Evolutionary conservation across 805 yeast genomes (phyloP), one percentile per base, ranked within the genome.

Genomic region (Candida sphagnicola): DNA sequence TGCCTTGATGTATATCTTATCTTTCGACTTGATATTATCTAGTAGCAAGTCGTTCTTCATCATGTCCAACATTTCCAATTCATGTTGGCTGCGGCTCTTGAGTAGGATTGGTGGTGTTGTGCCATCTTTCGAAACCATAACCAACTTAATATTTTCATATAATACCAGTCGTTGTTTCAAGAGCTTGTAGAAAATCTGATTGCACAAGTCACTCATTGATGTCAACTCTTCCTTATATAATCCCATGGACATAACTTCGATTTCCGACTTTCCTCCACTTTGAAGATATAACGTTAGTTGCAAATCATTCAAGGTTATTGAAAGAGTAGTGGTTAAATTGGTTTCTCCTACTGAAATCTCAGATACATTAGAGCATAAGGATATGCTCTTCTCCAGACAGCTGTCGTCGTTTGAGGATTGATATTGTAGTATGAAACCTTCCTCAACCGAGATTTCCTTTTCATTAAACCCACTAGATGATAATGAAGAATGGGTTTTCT

Each of bases 1-100:
- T 29, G 57, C 63, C 40, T 42, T 45, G 16, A 58, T 39, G 34
- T 48, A 56, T 10, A 58, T 41, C 36, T 46, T 52, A 21, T 44
- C 45, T 41, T 51, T 51, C 18, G 41, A 34, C 40, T 39, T 42
- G 16, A 59, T 41, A 35, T 57, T 57, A 35, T 57, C 62, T 46
- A 51, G 40, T 18, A 51, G 37, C 18, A 53, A 38, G 4, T 42
- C 49, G 14, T 47, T 17, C 18, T 25, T 34, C 24, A 14, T n/a
- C 18, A 14, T 8, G n/a, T 30, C 21, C 33, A 30, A 30, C 12
- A 5, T 12, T 18, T 13, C 6, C 8, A 30, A 13, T 8, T 8
- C 16, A 12, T 26, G n/a, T 16, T 13, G 17, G 8, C 6, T 30
- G 18, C n/a, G 12, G 11, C 13, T 11, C n/a, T 30, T 30, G 6